These are phyloP conservation scores for Crithidia thermophila DNA, from an alignment of 208 protist species.

Conservation along the genomic window DNA sequence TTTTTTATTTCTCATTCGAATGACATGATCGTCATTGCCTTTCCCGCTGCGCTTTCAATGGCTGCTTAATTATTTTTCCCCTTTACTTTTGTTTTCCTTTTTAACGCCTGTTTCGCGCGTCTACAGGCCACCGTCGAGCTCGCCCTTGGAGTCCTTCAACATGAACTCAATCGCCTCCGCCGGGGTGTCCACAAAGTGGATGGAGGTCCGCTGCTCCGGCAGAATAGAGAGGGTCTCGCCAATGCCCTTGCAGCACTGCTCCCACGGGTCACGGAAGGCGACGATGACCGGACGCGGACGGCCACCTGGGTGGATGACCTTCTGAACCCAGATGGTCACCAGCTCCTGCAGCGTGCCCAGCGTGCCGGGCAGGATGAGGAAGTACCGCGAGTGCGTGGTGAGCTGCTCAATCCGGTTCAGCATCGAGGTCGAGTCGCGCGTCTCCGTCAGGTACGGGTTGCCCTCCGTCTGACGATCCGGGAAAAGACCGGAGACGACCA, in stretches of 20 bases:
- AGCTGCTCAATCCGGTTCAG: slow-evolving; percentile 69
- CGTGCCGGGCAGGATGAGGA: slow-evolving; percentile 65
- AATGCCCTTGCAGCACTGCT: slow-evolving; percentile 49
- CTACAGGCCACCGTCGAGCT: slow-evolving; percentile 10
- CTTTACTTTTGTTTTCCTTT: too few relatives aligned
- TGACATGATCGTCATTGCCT: too few relatives aligned
- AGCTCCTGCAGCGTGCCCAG: slow-evolving; percentile 74
- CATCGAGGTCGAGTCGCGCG: slow-evolving; percentile 47
- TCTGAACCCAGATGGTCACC: slow-evolving; percentile 60
- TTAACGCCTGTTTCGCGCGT: too few relatives aligned
- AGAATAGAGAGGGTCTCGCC: slow-evolving; percentile 38
- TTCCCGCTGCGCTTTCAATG: too few relatives aligned
- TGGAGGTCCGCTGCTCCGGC: slow-evolving; percentile 25
- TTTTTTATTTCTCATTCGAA: too few relatives aligned
- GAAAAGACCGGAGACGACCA: slow-evolving; percentile 56
- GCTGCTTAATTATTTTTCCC: too few relatives aligned
- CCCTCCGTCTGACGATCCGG: slow-evolving; percentile 52
- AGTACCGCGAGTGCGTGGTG: slow-evolving; percentile 61
- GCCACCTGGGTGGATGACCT: slow-evolving; percentile 35
- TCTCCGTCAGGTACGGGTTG: slow-evolving; percentile 61
- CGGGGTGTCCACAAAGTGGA: slow-evolving; percentile 67
- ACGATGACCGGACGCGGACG: slow-evolving; percentile 53
- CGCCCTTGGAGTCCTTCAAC: slow-evolving; percentile 31
- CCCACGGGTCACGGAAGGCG: slow-evolving; percentile 73
- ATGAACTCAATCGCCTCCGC: slow-evolving; percentile 61